These are phyloP conservation scores for Tetradesmus lagerheimii DNA, from an alignment of 139 green algal genomes.

Conservation along the genomic window DNA sequence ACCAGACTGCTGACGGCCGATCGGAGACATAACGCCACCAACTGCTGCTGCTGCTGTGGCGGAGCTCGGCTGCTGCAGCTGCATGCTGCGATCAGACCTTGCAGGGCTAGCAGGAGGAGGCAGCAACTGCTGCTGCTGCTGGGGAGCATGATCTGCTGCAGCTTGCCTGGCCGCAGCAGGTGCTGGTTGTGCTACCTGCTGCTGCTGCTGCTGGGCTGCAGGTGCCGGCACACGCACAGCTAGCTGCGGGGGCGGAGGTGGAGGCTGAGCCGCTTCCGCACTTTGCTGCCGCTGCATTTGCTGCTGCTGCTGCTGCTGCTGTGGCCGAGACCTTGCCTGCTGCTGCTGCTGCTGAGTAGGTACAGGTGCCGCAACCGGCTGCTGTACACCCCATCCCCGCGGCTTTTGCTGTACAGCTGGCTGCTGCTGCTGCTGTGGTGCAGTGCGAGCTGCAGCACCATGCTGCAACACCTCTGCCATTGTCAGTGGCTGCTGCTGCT, in stretches of 20 bases:
- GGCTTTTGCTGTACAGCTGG: neutral
- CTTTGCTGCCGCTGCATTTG: conserved; percentile 2
- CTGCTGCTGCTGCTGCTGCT: conserved; percentile 11
- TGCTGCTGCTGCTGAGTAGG: conserved; percentile 5
- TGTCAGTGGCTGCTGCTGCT: conserved; percentile 2
- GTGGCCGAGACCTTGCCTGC: neutral
- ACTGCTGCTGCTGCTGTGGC: neutral
- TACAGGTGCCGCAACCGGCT: neutral
- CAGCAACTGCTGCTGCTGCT: conserved; percentile 16
- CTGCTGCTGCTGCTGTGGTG: conserved; percentile 5
- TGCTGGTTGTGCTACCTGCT: neutral
- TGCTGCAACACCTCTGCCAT: neutral
- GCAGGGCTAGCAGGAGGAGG: conserved; percentile 9
- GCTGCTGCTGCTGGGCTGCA: conserved; percentile 14
- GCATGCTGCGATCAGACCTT: conserved; percentile 29
- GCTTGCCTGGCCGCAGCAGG: neutral
- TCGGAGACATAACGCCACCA: neutral
- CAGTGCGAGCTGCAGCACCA: neutral
- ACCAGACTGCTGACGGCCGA: neutral
- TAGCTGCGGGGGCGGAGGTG: neutral
- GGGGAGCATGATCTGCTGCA: neutral
- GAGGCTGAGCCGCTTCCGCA: neutral
- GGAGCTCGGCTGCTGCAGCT: neutral
- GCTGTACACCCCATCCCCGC: neutral
- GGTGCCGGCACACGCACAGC: neutral